These are phyloP conservation scores for Aschersonia sp. DNA, from an alignment of 2,329 filamentous ascomycete genomes.

Conservation along the genomic window DNA sequence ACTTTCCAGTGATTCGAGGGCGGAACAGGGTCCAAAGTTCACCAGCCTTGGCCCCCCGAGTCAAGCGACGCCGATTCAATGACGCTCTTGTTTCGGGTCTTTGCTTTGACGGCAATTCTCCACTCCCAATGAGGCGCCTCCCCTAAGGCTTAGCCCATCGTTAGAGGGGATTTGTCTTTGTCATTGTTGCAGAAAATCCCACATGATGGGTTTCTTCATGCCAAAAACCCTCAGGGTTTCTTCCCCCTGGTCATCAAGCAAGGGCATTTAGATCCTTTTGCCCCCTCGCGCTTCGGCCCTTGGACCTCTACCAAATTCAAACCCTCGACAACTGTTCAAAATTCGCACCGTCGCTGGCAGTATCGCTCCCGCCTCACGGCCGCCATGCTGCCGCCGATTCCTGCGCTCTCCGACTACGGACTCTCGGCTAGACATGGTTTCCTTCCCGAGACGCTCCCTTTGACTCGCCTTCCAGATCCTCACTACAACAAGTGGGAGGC, in stretches of 20 bases:
- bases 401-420: conserved; percentile 60
- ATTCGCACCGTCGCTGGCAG: not conserved
- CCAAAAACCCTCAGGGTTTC: not conserved
- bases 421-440: conserved; percentile 72
- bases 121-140: not conserved
- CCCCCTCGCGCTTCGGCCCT: not conserved
- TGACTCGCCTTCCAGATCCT: conserved; percentile 67
- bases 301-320: not conserved
- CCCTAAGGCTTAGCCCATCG: not conserved
- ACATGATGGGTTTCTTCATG: too few relatives aligned
- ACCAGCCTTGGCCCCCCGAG: too few relatives aligned
- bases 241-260: not conserved
- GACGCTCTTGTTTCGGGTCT: not conserved
- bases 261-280: not conserved
- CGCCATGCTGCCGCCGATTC: conserved; percentile 44
- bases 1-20: too few relatives aligned
- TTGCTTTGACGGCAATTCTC: not conserved
- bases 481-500: conserved; percentile 96
- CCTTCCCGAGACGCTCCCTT: conserved; percentile 65
- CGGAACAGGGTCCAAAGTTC: too few relatives aligned
- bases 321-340: not conserved
- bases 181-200: too few relatives aligned
- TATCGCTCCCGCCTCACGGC: not conserved
- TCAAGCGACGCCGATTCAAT: not conserved
- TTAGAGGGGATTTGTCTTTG: too few relatives aligned